Evolutionary conservation across 805 yeast genomes (phyloP).

Genomic region (Ogataea henricii): DNA sequence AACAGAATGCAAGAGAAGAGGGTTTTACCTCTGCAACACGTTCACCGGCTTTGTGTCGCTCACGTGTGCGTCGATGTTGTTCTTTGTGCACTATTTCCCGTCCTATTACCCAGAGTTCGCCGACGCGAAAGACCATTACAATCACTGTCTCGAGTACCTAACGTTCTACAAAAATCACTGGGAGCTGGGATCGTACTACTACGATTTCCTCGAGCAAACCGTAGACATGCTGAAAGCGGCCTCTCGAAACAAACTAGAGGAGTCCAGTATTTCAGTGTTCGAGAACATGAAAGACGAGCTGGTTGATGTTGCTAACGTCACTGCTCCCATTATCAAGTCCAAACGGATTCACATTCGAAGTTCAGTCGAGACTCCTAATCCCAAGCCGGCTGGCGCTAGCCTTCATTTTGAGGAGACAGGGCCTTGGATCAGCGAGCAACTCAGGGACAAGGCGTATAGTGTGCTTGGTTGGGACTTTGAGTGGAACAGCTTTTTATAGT

Average conservation of each 20-base stretch:
- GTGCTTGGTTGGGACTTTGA: constrained; percentile 12
- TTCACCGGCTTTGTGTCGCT: constrained; percentile 18
- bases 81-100: constrained; percentile 15
- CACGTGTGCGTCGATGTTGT: constrained; percentile 20
- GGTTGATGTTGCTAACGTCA: constrained; percentile 20
- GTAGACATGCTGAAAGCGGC: constrained; percentile 19
- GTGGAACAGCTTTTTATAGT: constrained; percentile 5
- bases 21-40: constrained; percentile 12
- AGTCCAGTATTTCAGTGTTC: constrained; percentile 17
- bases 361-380: not conserved
- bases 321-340: constrained; percentile 18
- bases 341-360: constrained; percentile 15
- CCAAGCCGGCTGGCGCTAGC: not conserved
- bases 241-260: constrained; percentile 10
- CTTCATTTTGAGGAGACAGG: constrained; percentile 2
- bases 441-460: constrained; percentile 4
- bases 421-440: constrained; percentile 7
- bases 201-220: constrained; percentile 15
- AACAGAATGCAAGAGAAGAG: constrained; percentile 10
- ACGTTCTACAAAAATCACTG: constrained; percentile 17
- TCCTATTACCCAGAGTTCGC: constrained; percentile 16
- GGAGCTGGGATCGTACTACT: constrained; percentile 20
- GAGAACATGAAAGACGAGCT: constrained; percentile 23
- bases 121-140: constrained; percentile 14
- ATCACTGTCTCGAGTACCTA: constrained; percentile 12